Percentiles rank a stretch among this genome's conserved stretches.
Conservation (phyloP, 129 eudicot genomes). For the Oenanthe sinensis region DNA sequence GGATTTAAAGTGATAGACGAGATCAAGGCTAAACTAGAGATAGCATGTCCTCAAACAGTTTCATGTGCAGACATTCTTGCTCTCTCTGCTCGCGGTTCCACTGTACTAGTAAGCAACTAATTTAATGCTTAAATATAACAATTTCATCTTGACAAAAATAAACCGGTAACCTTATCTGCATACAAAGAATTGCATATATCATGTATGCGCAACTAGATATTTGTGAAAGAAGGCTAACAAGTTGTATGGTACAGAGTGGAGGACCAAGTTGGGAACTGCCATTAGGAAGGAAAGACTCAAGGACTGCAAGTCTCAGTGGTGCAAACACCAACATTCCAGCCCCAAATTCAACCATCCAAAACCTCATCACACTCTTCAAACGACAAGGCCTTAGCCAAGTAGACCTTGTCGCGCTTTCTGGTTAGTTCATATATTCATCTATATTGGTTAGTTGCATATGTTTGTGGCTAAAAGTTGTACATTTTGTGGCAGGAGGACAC, state of each 20-base stretch:
- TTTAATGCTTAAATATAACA: background rate
- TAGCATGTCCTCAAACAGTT: conserved; percentile 75
- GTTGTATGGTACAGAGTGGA: conserved; percentile 47
- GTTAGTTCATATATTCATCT: conserved; percentile 19
- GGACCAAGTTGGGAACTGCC: conserved; percentile 92
- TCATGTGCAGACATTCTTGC: conserved; percentile 93
- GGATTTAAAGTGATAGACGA: conserved; percentile 90
- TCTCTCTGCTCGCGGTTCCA: conserved; percentile 83
- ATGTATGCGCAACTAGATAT: background rate
- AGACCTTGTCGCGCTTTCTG: conserved; percentile 91
- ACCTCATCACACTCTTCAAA: conserved; percentile 43
- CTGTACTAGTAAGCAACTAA: conserved; percentile 52
- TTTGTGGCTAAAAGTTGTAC: background rate
- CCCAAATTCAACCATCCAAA: conserved; percentile 68
- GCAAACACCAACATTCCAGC: conserved; percentile 72
- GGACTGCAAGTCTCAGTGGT: conserved; percentile 56
- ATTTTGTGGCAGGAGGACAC: conserved; percentile 55
- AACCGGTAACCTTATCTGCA: background rate
- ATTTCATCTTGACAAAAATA: too few species aligned
- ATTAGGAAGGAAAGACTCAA: conserved; percentile 83
- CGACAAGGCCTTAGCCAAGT: conserved; percentile 64
- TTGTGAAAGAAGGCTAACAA: background rate
- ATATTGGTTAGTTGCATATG: background rate
- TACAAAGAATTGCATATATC: background rate
- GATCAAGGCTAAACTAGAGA: conserved; percentile 70